Evolutionary conservation across 2,329 filamentous ascomycete species (phyloP), one percentile per base, ranked within the genome.

Genomic region (Magnaporthiopsis incrustans): DNA sequence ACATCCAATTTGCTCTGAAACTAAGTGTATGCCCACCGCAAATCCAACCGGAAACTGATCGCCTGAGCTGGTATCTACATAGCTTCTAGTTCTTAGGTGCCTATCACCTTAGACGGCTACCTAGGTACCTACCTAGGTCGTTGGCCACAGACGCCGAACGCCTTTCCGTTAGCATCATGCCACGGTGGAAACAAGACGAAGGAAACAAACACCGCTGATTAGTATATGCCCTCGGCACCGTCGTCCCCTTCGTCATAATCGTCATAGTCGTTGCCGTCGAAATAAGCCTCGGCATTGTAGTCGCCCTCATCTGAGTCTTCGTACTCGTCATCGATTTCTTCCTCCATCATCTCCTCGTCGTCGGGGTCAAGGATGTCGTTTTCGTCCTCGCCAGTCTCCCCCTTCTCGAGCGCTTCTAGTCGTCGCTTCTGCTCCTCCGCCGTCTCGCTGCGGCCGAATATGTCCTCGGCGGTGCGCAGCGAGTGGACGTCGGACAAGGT

Each of bases 241-340:
- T 82, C 83, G 10, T 79, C 81, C 60, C 79, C 79, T 60, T 82
- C 82, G 27, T 81, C 79, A 50, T 80, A 79, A 63, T 82, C 79
- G 30, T 85, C 82, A n/a, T 76, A 75, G 66, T 83, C 82, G 15
- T 82, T 82, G 30, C 79, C 82, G 66, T 86, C 84, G 70, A 86
- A 86, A 74, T 86, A 86, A 12, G 78, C 78, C 69, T 87, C 84
- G 2, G 84, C 84, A 59, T 86, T 81, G 70, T 87, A 87, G 66
- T 86, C 84, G 10, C 84, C 84, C 1, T 81, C 84, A 61, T 84
- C 82, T 65, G 85, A 82, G 64, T 86, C 84, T 60, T 86, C 82
- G 66, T 82, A 79, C 63, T 82, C 80, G 67, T 81, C 78, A 25
- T 79, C 79, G 12, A 63, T 59, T 57, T 74, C 74, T 33, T 78